Evolutionary conservation across 2,329 filamentous ascomycete genomes (phyloP).

Genomic region (Trichophyton verrucosum): DNA sequence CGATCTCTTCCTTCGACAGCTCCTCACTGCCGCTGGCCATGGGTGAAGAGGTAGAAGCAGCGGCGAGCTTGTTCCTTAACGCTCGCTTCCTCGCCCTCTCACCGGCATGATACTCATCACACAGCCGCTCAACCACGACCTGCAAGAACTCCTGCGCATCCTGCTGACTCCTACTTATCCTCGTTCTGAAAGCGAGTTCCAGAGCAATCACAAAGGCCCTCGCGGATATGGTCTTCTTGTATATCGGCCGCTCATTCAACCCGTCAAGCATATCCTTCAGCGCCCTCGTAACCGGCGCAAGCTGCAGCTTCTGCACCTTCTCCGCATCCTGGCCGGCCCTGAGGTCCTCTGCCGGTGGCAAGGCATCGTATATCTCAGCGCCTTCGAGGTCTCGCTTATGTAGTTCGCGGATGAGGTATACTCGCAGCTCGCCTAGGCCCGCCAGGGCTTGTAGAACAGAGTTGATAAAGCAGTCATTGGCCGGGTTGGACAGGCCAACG

Average conservation of each 20-base stretch:
- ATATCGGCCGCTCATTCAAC: constrained; percentile 84
- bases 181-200: constrained; percentile 74
- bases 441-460: constrained; percentile 88
- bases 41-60: not conserved
- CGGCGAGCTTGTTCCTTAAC: constrained; percentile 1
- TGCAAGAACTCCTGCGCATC: constrained; percentile 97
- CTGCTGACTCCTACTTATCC: constrained; percentile 88
- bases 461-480: constrained; percentile 96
- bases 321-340: constrained; percentile 32
- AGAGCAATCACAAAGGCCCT: constrained; percentile 70
- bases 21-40: not conserved
- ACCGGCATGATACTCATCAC: constrained; percentile 87
- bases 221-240: constrained; percentile 85
- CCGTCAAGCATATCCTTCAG: constrained; percentile 86
- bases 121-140: constrained; percentile 78
- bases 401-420: constrained; percentile 85
- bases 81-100: constrained; percentile 51
- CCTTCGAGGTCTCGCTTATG: constrained; percentile 74
- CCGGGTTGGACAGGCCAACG: constrained; percentile 77
- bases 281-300: constrained; percentile 69
- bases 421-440: constrained; percentile 72
- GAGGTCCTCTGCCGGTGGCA: constrained; percentile 37
- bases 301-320: constrained; percentile 52
- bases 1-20: constrained; percentile 13
- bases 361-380: constrained; percentile 56